Base-by-base conservation (phyloP, 805 yeast genomes). In the Pichia sporocuriosa region DNA sequence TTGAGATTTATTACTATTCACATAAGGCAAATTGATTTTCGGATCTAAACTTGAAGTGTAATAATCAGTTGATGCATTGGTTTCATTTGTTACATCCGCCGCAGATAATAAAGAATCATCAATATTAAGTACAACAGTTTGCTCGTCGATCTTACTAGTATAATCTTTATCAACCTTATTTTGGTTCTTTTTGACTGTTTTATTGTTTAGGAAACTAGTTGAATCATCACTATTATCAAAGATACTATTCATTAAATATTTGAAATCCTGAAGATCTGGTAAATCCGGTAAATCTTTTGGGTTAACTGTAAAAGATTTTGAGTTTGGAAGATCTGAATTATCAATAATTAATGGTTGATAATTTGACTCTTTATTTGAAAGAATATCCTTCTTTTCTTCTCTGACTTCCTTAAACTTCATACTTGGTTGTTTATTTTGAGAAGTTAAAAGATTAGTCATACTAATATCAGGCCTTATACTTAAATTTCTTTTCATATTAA, bases 221-320 rank as follows among this genome's bases (percentile, higher is more conserved):
- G 9, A 26, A 17, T 7, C 26, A 34, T 23, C 31, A 32, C 17
- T 38, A 19, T 32, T 24, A 7, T 54, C 58, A 45, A 61, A 61
- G 3, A 60, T 59, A 2, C 61, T 54, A 32, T 58, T 59, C 16
- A 61, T 57, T 39, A 61, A 37, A 44, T 57, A 59, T 29, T 51
- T 58, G 39, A 56, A 61, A 37, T 60, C 65, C 11, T 47, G 41
- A 12, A 55, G 36, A 24, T 57, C 61, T 9, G 61, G 62, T 20
- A 58, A 37, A 9, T 51, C 48, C 2, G 62, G 61, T 19, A 56
- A 44, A 32, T 44, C 47, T 36, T 44, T 44, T 4, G 59, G 57
- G 30, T 54, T 56, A 13, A 49, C 37, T 0, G 55, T 50, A 2
- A 46, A 31, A 16, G 39, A 23, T 31, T 32, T 40, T 20, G 42